Base-by-base conservation (phyloP, 768 basidiomycete genomes). In the Cyclocybe aegerita region DNA sequence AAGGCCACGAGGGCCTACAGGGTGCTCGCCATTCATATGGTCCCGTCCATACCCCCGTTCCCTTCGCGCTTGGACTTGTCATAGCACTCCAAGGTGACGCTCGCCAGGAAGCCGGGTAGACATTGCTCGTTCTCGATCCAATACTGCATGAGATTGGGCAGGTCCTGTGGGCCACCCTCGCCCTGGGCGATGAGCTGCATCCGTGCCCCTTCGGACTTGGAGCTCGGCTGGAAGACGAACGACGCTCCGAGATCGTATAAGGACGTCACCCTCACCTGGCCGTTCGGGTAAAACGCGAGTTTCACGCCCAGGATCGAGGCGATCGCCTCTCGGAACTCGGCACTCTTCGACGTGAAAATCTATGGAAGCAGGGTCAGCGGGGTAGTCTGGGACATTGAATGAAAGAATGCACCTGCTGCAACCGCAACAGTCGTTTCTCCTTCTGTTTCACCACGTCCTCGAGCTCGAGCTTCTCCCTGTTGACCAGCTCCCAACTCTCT, bases 261-360 rank as follows among this genome's bases (percentile, higher is more conserved):
- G n/a, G 88, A 89, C 4, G 93, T 95, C 53, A 97, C 84, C 15
- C 90, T 80, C 43, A 98, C 87, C 58, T 92, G 85, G 0, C 94
- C 95, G 44, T 92, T 93, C 11, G 88, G 90, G 62, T 90, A 90
- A 64, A 98, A 97, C 1, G 88, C 86, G 43, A 98, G 80, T 60
- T 96, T 93, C 63, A 93, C 85, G 5, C 95, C 96, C 0, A 98
- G 79, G 43, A 98, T 87, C 0, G 89, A 85, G 4, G 88, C 85
- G 52, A 98, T 88, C 5, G 93, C 86, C 63, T 95, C 91, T 35
- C 90, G 82, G 74, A 98, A 96, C 62, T 98, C 94, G 51, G 87
- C 81, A 7, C 86, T 85, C 66, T 97, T 98, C 32, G 84, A 82
- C 0, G 78, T 71, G 69, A 92, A 97, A 4, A 95, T 83, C 89